These are phyloP conservation scores for Elsinoe ampelina DNA, from an alignment of 2,329 filamentous ascomycete genomes.

Conservation along the genomic window DNA sequence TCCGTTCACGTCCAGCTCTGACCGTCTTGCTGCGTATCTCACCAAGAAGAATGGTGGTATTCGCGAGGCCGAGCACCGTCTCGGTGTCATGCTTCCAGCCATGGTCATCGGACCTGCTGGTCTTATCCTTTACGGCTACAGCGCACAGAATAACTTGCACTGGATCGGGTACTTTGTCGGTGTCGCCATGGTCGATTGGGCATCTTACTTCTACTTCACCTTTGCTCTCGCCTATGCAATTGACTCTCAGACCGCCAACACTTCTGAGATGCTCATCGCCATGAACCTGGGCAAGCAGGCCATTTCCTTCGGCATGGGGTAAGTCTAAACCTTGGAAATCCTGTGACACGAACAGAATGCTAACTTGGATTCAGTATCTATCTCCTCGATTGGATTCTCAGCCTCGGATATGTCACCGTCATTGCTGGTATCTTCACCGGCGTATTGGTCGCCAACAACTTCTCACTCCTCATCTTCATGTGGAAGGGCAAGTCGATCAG, in stretches of 20 bases:
- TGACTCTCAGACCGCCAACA: slow-evolving; percentile 49
- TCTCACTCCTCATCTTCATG: slow-evolving; percentile 28
- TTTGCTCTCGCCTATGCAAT: slow-evolving; percentile 54
- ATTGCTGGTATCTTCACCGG: slow-evolving; percentile 29
- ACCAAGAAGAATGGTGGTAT: slow-evolving; percentile 23
- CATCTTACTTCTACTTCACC: slow-evolving; percentile 28
- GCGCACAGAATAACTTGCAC: slow-evolving; percentile 26
- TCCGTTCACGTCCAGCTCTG: slow-evolving; percentile 25
- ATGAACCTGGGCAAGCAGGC: slow-evolving; percentile 31
- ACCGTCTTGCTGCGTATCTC: slow-evolving; percentile 25
- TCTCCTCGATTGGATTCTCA: slow-evolving; percentile 29
- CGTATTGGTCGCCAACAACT: slow-evolving; percentile 28
- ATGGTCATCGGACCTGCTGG: slow-evolving; percentile 28
- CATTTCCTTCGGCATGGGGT: slow-evolving; percentile 28
- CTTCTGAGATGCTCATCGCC: slow-evolving; percentile 51
- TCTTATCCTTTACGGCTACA: slow-evolving; percentile 29
- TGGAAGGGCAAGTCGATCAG: slow-evolving; percentile 28
- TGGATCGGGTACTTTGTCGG: slow-evolving; percentile 32
- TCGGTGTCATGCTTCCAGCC: slow-evolving; percentile 28
- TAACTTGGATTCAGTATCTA: slow-evolving; percentile 22
- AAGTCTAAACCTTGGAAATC: neutral
- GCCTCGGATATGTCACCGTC: slow-evolving; percentile 27
- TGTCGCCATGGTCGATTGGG: slow-evolving; percentile 29
- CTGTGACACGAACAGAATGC: neutral
- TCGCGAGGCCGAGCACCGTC: slow-evolving; percentile 26